Evolutionary conservation across 805 yeast species (phyloP).

Genomic region (Sugiyamaella boreocaroliniensis): DNA sequence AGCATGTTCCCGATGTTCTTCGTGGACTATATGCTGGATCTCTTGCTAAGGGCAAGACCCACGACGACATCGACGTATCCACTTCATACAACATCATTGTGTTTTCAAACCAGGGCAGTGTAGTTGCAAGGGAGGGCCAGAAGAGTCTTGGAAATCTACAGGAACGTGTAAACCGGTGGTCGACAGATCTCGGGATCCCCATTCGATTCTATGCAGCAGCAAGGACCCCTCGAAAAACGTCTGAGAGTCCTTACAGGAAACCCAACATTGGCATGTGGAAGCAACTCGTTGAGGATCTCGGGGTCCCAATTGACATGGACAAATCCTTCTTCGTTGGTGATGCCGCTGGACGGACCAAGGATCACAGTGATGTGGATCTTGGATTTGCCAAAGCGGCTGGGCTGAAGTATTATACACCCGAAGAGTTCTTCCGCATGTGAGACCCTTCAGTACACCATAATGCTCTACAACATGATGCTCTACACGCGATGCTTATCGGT

Average conservation of each 20-base stretch:
- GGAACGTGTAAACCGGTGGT: slow-evolving; percentile 24
- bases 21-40: background rate
- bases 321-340: slow-evolving; percentile 79
- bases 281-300: slow-evolving; percentile 39
- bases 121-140: slow-evolving; percentile 35
- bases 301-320: slow-evolving; percentile 34
- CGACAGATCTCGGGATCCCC: slow-evolving; percentile 25
- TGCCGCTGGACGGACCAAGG: slow-evolving; percentile 81
- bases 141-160: slow-evolving; percentile 33
- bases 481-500: too few species aligned
- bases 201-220: slow-evolving; percentile 60
- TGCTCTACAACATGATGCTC: background rate
- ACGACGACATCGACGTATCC: background rate
- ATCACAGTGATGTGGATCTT: slow-evolving; percentile 75
- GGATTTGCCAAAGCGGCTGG: slow-evolving; percentile 57
- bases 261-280: slow-evolving; percentile 78
- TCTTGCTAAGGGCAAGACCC: background rate
- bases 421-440: slow-evolving; percentile 43
- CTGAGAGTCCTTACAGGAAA: slow-evolving; percentile 41
- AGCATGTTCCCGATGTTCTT: slow-evolving; percentile 6
- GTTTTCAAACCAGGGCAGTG: slow-evolving; percentile 82
- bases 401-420: slow-evolving; percentile 61
- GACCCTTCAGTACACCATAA: too few species aligned
- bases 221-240: slow-evolving; percentile 37
- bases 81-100: slow-evolving; percentile 47